Conservation (phyloP, 805 yeast species). For the Teunomyces stri region DNA sequence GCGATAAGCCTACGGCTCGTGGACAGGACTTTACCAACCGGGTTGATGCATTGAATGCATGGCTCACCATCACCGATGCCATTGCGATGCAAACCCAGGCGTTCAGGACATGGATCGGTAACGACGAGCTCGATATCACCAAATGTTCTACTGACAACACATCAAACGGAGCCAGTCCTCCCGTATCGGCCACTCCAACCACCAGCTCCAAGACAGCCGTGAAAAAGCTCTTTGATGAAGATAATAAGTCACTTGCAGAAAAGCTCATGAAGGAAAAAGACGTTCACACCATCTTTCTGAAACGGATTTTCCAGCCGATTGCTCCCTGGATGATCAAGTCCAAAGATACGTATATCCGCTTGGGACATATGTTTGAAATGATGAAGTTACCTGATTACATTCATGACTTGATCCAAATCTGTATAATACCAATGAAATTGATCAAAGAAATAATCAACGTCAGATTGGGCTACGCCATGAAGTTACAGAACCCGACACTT, state of each 20-base stretch:
- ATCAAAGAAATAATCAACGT: constrained; percentile 75
- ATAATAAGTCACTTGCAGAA: constrained; percentile 72
- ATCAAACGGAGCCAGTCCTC: constrained; percentile 12
- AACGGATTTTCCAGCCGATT: constrained; percentile 63
- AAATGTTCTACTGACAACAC: constrained; percentile 25
- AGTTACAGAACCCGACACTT: constrained; percentile 80
- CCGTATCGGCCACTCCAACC: constrained; percentile 12
- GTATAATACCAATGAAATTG: constrained; percentile 74
- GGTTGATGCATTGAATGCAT: constrained; percentile 76
- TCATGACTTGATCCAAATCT: constrained; percentile 60
- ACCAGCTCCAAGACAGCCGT: constrained; percentile 12
- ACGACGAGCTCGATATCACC: constrained; percentile 68
- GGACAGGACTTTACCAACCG: constrained; percentile 61
- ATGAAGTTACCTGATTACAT: constrained; percentile 74
- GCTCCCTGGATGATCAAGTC: constrained; percentile 84
- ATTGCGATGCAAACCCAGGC: constrained; percentile 60
- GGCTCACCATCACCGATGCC: constrained; percentile 75
- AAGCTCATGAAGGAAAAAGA: constrained; percentile 77
- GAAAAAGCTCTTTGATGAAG: constrained; percentile 51
- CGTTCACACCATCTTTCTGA: constrained; percentile 66
- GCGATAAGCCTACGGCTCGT: constrained; percentile 71
- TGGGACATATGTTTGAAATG: constrained; percentile 58
- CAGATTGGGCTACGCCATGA: constrained; percentile 73
- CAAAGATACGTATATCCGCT: constrained; percentile 63
- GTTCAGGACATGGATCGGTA: constrained; percentile 79